Evolutionary conservation across 129 eudicot species (phyloP), one percentile per base, ranked within the genome.

Genomic region (Sambucus nigra): DNA sequence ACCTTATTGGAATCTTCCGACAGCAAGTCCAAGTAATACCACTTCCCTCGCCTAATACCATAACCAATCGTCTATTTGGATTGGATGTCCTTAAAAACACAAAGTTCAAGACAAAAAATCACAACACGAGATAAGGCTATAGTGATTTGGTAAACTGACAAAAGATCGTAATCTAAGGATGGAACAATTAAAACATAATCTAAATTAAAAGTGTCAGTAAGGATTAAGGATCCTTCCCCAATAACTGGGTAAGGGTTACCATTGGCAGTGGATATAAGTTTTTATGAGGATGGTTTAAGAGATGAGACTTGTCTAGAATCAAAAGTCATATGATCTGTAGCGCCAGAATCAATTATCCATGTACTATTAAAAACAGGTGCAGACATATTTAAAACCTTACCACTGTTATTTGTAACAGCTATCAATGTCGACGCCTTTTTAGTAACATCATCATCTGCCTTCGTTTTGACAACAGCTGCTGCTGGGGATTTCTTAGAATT

Each of bases 311-410:
- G 46, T 40, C 46, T 40, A 13, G n/a, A 40, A 40, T 40, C 46
- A 40, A 40, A 40, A 5, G 46, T 40, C n/a, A 40, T 40, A 40
- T 40, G 46, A 40, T 40, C n/a, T 13, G 46, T 40, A 5, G 46
- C 46, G 12, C 46, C 46, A 13, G n/a, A 40, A 40, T 40, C 46
- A 40, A 40, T 40, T 40, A 54, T 29, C 45, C 44, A 54, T 54
- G 45, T 29, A 51, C 3, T 29, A 28, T 54, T 7, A 29, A 4
- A 5, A 40, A 40, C 46, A 40, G n/a, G 46, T 40, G 46, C 12
- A 40, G 46, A 40, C 8, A 13, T 40, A 5, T 40, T 40, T 7
- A 40, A 13, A 40, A 15, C 46, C 46, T 5, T 40, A 40, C 46
- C 46, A 40, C 8, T 2, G 12, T 40, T 40, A 5, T 13, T 15